Evolutionary conservation across 73 alveolate species (phyloP), one percentile per base, ranked within the genome.

Genomic region (Urostyla sp.): DNA sequence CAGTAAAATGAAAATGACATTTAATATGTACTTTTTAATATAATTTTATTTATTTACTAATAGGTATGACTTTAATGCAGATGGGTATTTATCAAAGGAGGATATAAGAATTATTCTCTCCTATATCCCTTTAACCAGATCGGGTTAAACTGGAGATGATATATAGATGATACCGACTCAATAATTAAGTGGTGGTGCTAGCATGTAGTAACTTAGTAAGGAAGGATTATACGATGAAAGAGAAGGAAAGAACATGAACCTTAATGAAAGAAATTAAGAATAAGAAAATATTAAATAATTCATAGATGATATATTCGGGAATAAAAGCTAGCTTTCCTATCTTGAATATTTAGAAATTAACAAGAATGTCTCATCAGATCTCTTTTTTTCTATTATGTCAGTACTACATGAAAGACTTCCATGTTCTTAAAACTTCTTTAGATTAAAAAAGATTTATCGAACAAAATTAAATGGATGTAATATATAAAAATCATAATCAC

Each of bases 51-150:
- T 56, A 53, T 34, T 44, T 63, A 23, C 35, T 72, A 28, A 45
- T 66, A 69, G 83, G 72, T 75, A 85, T 51, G 89, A 77, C 45
- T 77, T 77, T 50, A 69, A 77, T 49, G 31, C 61, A 32, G 89
- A 77, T 34, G 75, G 75, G 21, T 24, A 21, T 28, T 60, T 77
- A 1, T 60, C 82, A 0, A 56, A 45, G 32, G 89, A 77, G 46
- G 89, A 77, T 77, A 60, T 77, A 20, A 67, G 89, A 15, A 43
- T 77, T n/a, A 51, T 60, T 8, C 60, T 77, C 28, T 36, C 72
- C 7, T 77, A 77, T 36, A 61, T 77, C 27, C 89, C 89, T 1
- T 69, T 69, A 52, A 69, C 44, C 26, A 23, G 28, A 7, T 57
- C 43, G 4, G 8, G 50, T n/a, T 5, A 5, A 1, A 24, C 6